Evolutionary conservation across 805 yeast genomes (phyloP).

Genomic region (Clavispora vitiphila): DNA sequence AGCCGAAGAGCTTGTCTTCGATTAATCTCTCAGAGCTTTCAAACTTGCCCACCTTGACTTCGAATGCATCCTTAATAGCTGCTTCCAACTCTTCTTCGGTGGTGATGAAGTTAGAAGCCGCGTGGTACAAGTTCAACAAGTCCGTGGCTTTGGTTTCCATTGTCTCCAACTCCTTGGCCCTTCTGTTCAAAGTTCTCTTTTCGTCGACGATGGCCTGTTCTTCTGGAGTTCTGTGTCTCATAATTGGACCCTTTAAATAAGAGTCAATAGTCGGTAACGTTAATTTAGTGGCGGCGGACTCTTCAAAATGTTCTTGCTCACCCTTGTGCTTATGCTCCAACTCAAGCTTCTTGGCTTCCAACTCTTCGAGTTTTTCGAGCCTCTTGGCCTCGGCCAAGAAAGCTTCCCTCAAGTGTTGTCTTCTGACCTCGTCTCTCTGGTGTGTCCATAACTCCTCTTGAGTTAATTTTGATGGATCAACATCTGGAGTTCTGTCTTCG

Average conservation of each 20-base stretch:
- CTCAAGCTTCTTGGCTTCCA: slow-evolving; percentile 24
- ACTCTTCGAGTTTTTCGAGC: slow-evolving; percentile 33
- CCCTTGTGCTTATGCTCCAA: slow-evolving; percentile 22
- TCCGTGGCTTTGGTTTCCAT: slow-evolving; percentile 51
- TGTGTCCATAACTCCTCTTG: slow-evolving; percentile 42
- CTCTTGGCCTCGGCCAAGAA: slow-evolving; percentile 50
- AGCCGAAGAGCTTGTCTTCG: slow-evolving; percentile 32
- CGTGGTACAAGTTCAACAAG: slow-evolving; percentile 68
- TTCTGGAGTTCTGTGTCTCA: slow-evolving; percentile 68
- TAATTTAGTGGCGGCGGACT: slow-evolving; percentile 51
- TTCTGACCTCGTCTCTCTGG: slow-evolving; percentile 60
- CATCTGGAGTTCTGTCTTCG: slow-evolving; percentile 34
- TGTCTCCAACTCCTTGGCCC: slow-evolving; percentile 45
- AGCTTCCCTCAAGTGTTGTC: slow-evolving; percentile 63
- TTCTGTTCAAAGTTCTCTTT: slow-evolving; percentile 67
- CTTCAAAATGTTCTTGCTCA: slow-evolving; percentile 32
- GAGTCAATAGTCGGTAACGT: slow-evolving; percentile 79
- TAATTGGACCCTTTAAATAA: slow-evolving; percentile 60
- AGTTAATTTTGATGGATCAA: slow-evolving; percentile 26
- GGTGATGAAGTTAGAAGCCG: slow-evolving; percentile 62
- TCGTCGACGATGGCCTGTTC: slow-evolving; percentile 53
- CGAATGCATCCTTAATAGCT: slow-evolving; percentile 56
- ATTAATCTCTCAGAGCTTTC: slow-evolving; percentile 29
- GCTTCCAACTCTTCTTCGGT: slow-evolving; percentile 61
- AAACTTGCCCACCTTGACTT: slow-evolving; percentile 30